Percentiles rank a stretch among this genome's conserved stretches.
These are phyloP conservation scores for Flaveria linearis DNA, from an alignment of 129 eudicot species.

Conservation along the genomic window DNA sequence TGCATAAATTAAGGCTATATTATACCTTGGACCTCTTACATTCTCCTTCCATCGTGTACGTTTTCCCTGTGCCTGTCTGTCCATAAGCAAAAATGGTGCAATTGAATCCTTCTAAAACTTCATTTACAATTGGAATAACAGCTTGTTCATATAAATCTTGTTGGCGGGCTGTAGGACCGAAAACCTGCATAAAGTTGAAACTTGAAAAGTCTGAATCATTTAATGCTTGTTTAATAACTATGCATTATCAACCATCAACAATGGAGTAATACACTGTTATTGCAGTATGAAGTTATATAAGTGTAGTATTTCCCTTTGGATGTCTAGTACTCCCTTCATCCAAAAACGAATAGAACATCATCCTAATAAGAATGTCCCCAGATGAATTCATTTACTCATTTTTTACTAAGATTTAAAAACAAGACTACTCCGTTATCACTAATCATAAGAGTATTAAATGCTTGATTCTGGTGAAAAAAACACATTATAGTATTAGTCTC, in stretches of 20 bases:
- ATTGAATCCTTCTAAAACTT: slow-evolving; percentile 94
- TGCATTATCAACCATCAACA: neutral
- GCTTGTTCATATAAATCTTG: slow-evolving; percentile 89
- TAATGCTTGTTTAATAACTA: neutral
- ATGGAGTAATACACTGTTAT: neutral
- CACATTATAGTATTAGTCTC: neutral
- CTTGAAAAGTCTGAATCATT: neutral
- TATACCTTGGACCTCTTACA: slow-evolving; percentile 88
- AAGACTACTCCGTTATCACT: neutral
- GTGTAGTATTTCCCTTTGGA: neutral
- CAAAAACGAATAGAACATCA: neutral
- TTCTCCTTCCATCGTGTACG: slow-evolving; percentile 98
- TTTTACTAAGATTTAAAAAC: neutral
- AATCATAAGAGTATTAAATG: neutral
- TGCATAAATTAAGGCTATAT: neutral
- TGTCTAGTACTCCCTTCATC: neutral
- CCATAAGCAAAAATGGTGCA: slow-evolving; percentile 99
- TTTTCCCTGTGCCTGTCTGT: slow-evolving; percentile 97
- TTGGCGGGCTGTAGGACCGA: slow-evolving; percentile 88
- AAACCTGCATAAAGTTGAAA: slow-evolving; percentile 54
- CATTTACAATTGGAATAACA: slow-evolving; percentile 86
- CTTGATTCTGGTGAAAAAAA: neutral
- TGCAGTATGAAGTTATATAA: neutral
- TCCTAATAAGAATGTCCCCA: neutral
- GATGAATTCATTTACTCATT: neutral